Conservation (phyloP, 2,329 filamentous ascomycete genomes). For the Westerdykella sp. region DNA sequence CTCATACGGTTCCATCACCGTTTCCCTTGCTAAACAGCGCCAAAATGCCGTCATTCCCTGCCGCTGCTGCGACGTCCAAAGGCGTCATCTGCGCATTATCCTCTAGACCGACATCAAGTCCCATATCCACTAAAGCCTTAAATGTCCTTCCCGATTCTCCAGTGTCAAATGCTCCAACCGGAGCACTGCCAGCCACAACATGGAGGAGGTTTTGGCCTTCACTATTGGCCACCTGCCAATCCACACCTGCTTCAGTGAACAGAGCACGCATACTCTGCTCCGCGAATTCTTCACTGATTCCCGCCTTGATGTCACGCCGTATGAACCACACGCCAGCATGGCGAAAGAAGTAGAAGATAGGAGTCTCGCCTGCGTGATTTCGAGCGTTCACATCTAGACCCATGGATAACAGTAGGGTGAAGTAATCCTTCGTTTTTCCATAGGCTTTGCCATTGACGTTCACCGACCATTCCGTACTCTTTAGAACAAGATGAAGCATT, state of each 20-base stretch:
- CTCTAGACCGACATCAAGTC: conserved; percentile 10
- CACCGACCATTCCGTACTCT: too few relatives aligned
- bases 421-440: background rate
- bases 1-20: background rate
- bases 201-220: conserved; percentile 4
- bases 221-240: conserved; percentile 3
- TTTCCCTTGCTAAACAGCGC: conserved; percentile 8
- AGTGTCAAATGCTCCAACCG: background rate
- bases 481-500: conserved; percentile 9
- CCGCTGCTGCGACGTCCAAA: conserved; percentile 13
- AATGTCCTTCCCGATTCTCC: conserved; percentile 3
- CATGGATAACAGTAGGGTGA: background rate
- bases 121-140: conserved; percentile 7
- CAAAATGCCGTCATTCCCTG: conserved; percentile 8
- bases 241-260: conserved; percentile 5
- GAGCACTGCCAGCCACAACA: conserved; percentile 1
- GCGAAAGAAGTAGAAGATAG: conserved; percentile 9
- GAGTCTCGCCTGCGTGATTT: conserved; percentile 8
- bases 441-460: too few relatives aligned
- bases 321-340: background rate
- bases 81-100: conserved; percentile 9
- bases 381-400: conserved; percentile 11
- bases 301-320: background rate
- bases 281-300: too few relatives aligned
- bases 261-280: background rate